Percentiles rank a stretch among this genome's conserved stretches.
Evolutionary conservation across 345 rosid species (phyloP).

Genomic region (Cardamine resedifolia): DNA sequence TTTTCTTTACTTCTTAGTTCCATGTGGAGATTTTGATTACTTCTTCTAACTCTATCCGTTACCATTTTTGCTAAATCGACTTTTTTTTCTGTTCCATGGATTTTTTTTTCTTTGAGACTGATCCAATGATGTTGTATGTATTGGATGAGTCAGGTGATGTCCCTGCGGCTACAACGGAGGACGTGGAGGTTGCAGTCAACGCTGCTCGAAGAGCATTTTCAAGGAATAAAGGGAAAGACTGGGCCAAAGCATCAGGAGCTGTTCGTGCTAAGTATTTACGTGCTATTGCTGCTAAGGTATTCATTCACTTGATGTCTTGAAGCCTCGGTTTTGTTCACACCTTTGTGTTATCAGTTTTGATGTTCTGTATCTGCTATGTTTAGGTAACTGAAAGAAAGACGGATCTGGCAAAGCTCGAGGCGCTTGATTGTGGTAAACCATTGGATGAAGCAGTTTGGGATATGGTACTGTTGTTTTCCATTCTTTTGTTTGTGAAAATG

Average conservation of each 20-base stretch:
- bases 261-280: conserved; percentile 86
- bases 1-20: not conserved
- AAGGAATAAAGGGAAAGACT: conserved; percentile 75
- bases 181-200: conserved; percentile 87
- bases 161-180: conserved; percentile 90
- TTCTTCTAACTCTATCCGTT: not conserved
- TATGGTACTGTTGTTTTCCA: conserved; percentile 50
- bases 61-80: not conserved
- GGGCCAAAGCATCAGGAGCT: conserved; percentile 81
- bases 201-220: conserved; percentile 78
- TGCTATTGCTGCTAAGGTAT: conserved; percentile 96
- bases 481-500: not conserved
- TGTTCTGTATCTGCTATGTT: conserved; percentile 1
- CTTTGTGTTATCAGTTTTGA: not conserved
- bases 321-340: not conserved
- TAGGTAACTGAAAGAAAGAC: conserved; percentile 77
- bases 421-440: conserved; percentile 90
- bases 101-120: not conserved
- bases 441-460: conserved; percentile 91
- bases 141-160: conserved; percentile 59
- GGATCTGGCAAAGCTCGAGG: conserved; percentile 73
- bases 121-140: not conserved
- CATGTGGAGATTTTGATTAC: not conserved
- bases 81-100: not conserved
- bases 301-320: not conserved